Percentiles rank a stretch among this genome's conserved stretches.
Evolutionary conservation across 257 asterid genomes (phyloP).

Genomic region (Nicotiana benthamiana): DNA sequence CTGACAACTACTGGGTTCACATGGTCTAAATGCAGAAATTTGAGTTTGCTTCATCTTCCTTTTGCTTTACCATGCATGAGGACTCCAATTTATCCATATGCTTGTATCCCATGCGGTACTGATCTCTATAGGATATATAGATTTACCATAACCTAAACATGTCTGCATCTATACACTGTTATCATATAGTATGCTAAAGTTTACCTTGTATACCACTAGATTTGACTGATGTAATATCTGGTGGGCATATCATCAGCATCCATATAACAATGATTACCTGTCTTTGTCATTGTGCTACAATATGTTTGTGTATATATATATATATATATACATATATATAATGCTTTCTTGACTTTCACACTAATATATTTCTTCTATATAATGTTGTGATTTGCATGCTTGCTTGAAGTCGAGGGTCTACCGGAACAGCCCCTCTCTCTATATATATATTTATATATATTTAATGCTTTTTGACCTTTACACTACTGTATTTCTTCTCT

Average conservation of each 20-base stretch:
- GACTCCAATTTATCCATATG: not conserved
- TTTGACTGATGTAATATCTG: not conserved
- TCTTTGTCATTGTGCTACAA: not conserved
- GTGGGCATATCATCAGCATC: not conserved
- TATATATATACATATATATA: too few relatives aligned
- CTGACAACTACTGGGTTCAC: not conserved
- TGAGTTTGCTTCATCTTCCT: not conserved
- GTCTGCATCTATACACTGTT: not conserved
- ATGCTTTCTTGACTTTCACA: too few relatives aligned
- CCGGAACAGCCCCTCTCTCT: too few relatives aligned
- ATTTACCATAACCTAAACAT: not conserved
- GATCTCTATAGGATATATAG: not conserved
- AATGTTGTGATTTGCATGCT: too few relatives aligned
- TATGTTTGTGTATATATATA: too few relatives aligned
- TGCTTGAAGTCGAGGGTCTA: too few relatives aligned
- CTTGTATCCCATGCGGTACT: not conserved
- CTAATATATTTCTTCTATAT: too few relatives aligned
- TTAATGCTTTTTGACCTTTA: too few relatives aligned
- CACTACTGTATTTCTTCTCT: too few relatives aligned
- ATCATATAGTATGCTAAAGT: not conserved
- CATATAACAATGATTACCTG: not conserved
- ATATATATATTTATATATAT: too few relatives aligned
- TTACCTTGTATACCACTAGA: not conserved
- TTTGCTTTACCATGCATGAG: not conserved
- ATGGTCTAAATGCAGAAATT: not conserved